Evolutionary conservation across 495 filamentous ascomycete genomes (phyloP), one percentile per base, ranked within the genome.

Genomic region (Aspergillus indologenus): DNA sequence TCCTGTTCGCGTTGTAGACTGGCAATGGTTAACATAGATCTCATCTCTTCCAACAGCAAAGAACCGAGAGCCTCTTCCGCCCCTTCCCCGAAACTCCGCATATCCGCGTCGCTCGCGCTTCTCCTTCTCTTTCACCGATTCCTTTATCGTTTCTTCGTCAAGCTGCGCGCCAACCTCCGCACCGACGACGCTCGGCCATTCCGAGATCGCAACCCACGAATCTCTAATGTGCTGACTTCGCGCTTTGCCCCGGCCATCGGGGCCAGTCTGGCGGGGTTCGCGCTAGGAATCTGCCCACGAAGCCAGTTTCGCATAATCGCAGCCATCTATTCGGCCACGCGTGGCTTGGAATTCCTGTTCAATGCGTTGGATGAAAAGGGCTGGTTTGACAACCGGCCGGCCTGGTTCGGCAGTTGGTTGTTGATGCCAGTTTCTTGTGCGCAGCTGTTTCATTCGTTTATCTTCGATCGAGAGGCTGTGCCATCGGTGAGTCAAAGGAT

Each of bases 371-470:
- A 96, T 64, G 84, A 88, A 42, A 84, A 89, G 60, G 93, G 93
- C 7, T 88, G 84, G 78, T 79, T 96, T 53, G 85, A 83, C 77
- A 81, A 86, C 45, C 77, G 83, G 60, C 89, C 91, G 7, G 82
- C 82, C 84, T 98, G 94, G 94, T 93, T 91, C 79, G 94, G 93
- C 21, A 96, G 91, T 68, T 98, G 93, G 93, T 78, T 98, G 81
- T 75, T 98, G 65, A 92, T 96, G 81, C 94, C 94, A 0, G 67
- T 95, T n/a, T 87, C 91, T 14, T 90, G 85, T 66, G 94, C 92
- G 31, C 94, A 98, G 75, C 79, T 98, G 53, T 77, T 97, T 53
- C 91, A 97, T 71, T 87, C 93, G 2, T 89, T 92, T 71, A 84
- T 97, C 26, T 98, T 97, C 76, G 92, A 98, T 68, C 82, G 90